Conservation (phyloP, 2,329 filamentous ascomycete species). For the Epichloe coenophiala region DNA sequence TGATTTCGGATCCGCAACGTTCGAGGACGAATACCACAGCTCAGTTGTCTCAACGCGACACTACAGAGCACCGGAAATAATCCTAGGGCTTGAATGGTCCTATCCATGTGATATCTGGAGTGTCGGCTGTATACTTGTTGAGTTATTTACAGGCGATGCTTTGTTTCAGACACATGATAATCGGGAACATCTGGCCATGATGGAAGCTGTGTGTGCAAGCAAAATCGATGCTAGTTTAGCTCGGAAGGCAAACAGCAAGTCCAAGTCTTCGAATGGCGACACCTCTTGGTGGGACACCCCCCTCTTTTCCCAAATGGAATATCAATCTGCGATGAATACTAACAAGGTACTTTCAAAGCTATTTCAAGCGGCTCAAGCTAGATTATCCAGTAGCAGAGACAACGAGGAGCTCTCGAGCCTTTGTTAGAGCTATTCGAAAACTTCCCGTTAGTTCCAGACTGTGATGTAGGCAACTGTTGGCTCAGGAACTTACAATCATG, state of each 20-base stretch:
- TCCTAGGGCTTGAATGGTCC: slow-evolving; percentile 57
- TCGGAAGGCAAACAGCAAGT: too few species aligned
- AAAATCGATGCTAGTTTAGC: too few species aligned
- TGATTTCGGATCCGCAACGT: slow-evolving; percentile 59
- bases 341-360: slow-evolving; percentile 26
- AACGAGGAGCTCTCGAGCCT: slow-evolving; percentile 48
- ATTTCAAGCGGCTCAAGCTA: slow-evolving; percentile 51
- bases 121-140: slow-evolving; percentile 58
- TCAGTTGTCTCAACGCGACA: slow-evolving; percentile 58
- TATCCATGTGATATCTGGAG: slow-evolving; percentile 64
- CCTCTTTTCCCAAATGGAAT: too few species aligned
- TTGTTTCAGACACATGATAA: slow-evolving; percentile 63
- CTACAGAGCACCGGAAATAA: slow-evolving; percentile 58
- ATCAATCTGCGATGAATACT: too few species aligned
- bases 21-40: slow-evolving; percentile 60
- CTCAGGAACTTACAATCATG: not conserved
- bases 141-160: slow-evolving; percentile 59
- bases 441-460: slow-evolving; percentile 23
- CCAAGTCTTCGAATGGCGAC: too few species aligned
- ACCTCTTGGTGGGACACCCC: slow-evolving; percentile 25
- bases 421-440: slow-evolving; percentile 30
- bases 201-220: slow-evolving; percentile 42
- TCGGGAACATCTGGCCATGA: slow-evolving; percentile 61
- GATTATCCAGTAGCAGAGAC: slow-evolving; percentile 54
- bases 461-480: slow-evolving; percentile 39